Base-by-base conservation (phyloP, 2,329 filamentous ascomycete genomes). In the Botryotinia narcissicola region DNA sequence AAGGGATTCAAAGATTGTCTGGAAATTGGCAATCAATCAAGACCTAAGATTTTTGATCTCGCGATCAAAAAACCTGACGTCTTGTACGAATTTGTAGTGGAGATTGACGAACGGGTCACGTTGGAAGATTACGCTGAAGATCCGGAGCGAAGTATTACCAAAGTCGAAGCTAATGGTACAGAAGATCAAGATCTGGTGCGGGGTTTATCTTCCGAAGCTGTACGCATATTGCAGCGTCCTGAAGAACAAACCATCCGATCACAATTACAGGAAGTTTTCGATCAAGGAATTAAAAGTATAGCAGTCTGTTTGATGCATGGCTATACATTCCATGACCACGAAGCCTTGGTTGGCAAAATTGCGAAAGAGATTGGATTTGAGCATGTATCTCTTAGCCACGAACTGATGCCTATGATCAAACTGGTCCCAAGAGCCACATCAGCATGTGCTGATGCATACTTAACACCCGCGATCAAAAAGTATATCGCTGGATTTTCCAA, bases 121-220 rank as follows among this genome's bases (percentile, higher is more conserved):
- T 84, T 97, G 18, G 94, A 98, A 81, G 94, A 97, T 80, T 97
- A 97, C 78, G 93, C 94, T 0, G 95, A 97, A 82, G 93, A 97
- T 80, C 95, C 94, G 0, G 85, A 88, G 78, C 86, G 93, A 72
- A 84, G 83, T 37, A 74, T 84, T 18, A 88, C 85, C 0, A 83
- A 87, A 72, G 90, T 90, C 0, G 83, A 89, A 14, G 51, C 64
- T 9, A 85, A 84, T 2, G 85, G 85, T 7, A 85, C 84, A 63
- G 84, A 85, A 4, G 51, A 73, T 35, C 82, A 86, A 0, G 86
- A 90, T 44, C 80, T 95, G 20, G 91, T 95, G 7, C 88, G 87
- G 79, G 93, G 92, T 8, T 82, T 94, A 51, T 93, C 91, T 3
- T 92, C 92, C 20, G 93, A 95, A 82, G 87, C 91, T 0, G 90